Evolutionary conservation across 2,329 filamentous ascomycete genomes (phyloP).

Genomic region (Colletotrichum sp.): DNA sequence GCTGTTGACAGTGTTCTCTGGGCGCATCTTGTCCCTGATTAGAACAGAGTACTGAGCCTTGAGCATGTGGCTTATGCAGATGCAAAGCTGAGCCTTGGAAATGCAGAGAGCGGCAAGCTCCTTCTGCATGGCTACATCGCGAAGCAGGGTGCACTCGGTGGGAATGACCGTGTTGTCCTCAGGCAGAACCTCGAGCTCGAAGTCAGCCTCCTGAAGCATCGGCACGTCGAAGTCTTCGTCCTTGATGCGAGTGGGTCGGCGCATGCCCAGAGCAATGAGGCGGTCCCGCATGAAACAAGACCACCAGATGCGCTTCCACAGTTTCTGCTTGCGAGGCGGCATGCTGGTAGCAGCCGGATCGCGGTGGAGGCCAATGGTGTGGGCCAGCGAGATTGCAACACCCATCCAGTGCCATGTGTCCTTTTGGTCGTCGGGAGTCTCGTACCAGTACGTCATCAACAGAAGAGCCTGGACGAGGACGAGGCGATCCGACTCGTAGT

Average conservation of each 20-base stretch:
- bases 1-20: constrained; percentile 75
- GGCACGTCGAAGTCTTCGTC: constrained; percentile 93
- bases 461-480: constrained; percentile 87
- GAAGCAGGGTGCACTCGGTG: constrained; percentile 71
- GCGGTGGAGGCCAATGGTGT: constrained; percentile 91
- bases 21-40: constrained; percentile 80
- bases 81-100: constrained; percentile 86
- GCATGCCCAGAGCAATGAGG: constrained; percentile 91
- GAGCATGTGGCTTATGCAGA: constrained; percentile 88
- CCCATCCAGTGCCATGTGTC: constrained; percentile 99
- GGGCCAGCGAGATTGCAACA: constrained; percentile 88
- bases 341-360: constrained; percentile 81
- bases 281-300: constrained; percentile 95
- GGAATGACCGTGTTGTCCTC: constrained; percentile 73
- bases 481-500: constrained; percentile 90
- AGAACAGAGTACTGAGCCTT: constrained; percentile 92
- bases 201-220: constrained; percentile 85
- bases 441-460: constrained; percentile 97
- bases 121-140: constrained; percentile 75
- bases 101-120: constrained; percentile 89
- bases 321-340: constrained; percentile 72
- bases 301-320: constrained; percentile 99
- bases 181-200: constrained; percentile 75
- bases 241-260: constrained; percentile 89
- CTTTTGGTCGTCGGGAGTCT: constrained; percentile 95